Base-by-base conservation (phyloP, 2,329 filamentous ascomycete species). In the Cladosporium sp. region DNA sequence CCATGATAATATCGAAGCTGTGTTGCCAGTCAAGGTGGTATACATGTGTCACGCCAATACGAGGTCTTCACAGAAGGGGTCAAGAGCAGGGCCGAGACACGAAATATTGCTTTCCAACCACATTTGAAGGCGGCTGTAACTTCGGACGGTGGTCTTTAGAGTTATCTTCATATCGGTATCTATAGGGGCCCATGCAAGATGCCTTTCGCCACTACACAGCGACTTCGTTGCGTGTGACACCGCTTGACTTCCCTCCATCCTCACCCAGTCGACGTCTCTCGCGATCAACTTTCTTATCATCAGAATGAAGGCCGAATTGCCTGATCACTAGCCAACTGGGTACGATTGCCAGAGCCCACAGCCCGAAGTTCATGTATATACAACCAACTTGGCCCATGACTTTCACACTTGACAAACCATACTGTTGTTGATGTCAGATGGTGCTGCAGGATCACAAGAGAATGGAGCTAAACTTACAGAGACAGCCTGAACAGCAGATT, bases 401-500 rank as follows among this genome's bases (percentile, higher is more conserved):
- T 0, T 80, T 78, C 11, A 91, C 69, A 2, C 86, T 88, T 10
- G 84, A 85, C 0, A 91, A 76, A 0, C 89, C 90, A 67, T 92
- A 92, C 79, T 82, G 50, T n/a, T 7, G 37, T 21, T n/a, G 10
- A 40, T 57, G 40, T 55, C 16, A 40, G 40, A 37, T 26, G 11
- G 23, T 16, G 21, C 26, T 28, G n/a, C 8, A 14, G 10, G 26
- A 8, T 5, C 18, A 4, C n/a, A 26, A 33, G 11, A 16, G 2
- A 6, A 52, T 5, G 6, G 8, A 18, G 60, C 11, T 21, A 10
- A 59, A 77, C 80, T 70, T 72, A 82, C 80, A 71, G 88, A 90
- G 18, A 92, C 78, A 7, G 89, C 89, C 73, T 92, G 90, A 79
- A 88, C 89, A 0, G 88, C 90, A 1, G 88, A 91, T 76, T 92